These are phyloP conservation scores for Urochloa ruziziensis DNA, from an alignment of 176 grass and related monocot species.

Conservation along the genomic window DNA sequence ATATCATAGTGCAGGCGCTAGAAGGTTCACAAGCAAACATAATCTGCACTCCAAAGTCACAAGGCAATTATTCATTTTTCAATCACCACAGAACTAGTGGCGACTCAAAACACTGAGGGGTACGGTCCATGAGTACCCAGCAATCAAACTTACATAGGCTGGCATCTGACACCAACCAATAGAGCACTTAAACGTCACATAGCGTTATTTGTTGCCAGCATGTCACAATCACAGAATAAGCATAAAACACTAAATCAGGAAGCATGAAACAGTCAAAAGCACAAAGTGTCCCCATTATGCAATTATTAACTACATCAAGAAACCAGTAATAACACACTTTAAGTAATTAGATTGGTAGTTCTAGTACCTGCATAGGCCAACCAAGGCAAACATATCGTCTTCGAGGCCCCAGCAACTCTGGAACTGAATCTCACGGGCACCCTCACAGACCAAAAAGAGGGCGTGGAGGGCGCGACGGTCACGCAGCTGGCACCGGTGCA, in stretches of 20 bases:
- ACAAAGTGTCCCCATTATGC: not conserved
- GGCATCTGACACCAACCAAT: not conserved
- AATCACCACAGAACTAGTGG: not conserved
- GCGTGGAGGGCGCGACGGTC: constrained; percentile 58
- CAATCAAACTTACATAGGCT: not conserved
- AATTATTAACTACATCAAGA: constrained; percentile 39
- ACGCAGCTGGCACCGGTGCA: constrained; percentile 75
- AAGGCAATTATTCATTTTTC: no score
- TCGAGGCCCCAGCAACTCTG: constrained; percentile 96
- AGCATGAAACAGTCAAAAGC: constrained; percentile 35
- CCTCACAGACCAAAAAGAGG: constrained; percentile 83
- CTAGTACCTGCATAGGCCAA: constrained; percentile 71
- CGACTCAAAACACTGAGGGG: not conserved
- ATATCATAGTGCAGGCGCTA: no score
- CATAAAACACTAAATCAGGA: constrained; percentile 13
- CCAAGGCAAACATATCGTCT: constrained; percentile 72
- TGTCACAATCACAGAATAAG: constrained; percentile 30
- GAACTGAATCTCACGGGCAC: constrained; percentile 66
- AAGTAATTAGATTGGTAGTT: constrained; percentile 21
- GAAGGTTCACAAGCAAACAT: no score
- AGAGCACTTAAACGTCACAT: not conserved
- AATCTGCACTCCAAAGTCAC: not conserved
- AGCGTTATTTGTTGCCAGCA: not conserved
- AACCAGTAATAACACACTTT: not conserved
- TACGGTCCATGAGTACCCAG: no score